A percentile compares a stretch with the other conserved stretches of the same genome.
These are phyloP conservation scores for Rhizopus sp. DNA, from an alignment of 371 early-diverging fungal species.

Conservation along the genomic window DNA sequence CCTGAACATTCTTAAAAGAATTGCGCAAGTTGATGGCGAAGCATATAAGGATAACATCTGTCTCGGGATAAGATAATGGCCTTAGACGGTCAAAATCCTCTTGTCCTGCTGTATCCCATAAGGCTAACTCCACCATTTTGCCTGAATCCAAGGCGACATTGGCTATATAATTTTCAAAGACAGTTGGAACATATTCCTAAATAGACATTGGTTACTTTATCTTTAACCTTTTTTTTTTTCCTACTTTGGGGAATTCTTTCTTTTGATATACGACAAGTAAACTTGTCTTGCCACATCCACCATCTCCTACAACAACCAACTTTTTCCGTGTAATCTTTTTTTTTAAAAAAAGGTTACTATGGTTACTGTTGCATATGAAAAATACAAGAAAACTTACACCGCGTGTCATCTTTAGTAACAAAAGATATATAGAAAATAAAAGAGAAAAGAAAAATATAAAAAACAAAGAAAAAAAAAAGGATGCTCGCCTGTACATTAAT, in stretches of 20 bases:
- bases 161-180: slow-evolving; percentile 73
- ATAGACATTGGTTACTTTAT: not conserved
- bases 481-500: not conserved
- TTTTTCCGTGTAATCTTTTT: slow-evolving; percentile 51
- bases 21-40: slow-evolving; percentile 68
- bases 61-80: slow-evolving; percentile 77
- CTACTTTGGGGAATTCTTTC: slow-evolving; percentile 81
- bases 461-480: not conserved
- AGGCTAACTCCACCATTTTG: slow-evolving; percentile 60
- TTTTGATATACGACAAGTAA: slow-evolving; percentile 81
- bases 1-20: slow-evolving; percentile 68
- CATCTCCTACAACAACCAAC: slow-evolving; percentile 62
- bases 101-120: slow-evolving; percentile 87
- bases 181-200: slow-evolving; percentile 76
- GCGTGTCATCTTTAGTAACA: too few species aligned
- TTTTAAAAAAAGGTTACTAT: not conserved
- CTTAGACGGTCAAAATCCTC: slow-evolving; percentile 89
- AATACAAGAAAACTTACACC: too few species aligned
- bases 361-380: not conserved
- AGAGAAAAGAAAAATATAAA: not conserved
- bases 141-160: slow-evolving; percentile 66
- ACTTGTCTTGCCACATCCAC: slow-evolving; percentile 89
- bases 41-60: slow-evolving; percentile 74
- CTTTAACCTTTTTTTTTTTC: not conserved
- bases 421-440: too few species aligned